Conservation (phyloP, 495 filamentous ascomycete genomes). For the Niebla homalea region DNA sequence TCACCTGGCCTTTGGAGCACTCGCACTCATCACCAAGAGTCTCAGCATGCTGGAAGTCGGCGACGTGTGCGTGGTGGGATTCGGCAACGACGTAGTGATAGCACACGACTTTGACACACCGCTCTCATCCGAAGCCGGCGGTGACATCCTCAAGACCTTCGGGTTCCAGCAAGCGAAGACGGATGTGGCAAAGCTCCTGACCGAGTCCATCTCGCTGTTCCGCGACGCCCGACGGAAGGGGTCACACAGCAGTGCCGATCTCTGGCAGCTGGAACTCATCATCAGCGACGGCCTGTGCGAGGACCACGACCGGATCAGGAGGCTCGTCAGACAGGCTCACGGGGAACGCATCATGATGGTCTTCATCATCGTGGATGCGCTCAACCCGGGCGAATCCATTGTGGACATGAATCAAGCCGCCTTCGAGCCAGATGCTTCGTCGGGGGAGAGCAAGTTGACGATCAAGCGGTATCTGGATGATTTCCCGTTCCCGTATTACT, state of each 20-base stretch:
- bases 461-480: conserved; percentile 84
- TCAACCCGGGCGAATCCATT: conserved; percentile 49
- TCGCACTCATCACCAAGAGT: conserved; percentile 74
- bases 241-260: conserved; percentile 49
- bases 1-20: conserved; percentile 74
- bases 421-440: conserved; percentile 47
- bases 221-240: conserved; percentile 53
- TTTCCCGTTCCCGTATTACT: conserved; percentile 92
- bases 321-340: conserved; percentile 71
- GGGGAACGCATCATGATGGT: conserved; percentile 97
- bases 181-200: conserved; percentile 66
- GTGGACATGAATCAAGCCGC: conserved; percentile 68
- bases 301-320: conserved; percentile 67
- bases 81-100: conserved; percentile 73
- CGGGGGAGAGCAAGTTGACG: conserved; percentile 52
- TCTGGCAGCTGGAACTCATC: conserved; percentile 94
- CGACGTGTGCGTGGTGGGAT: conserved; percentile 76
- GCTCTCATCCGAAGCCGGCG: conserved; percentile 73
- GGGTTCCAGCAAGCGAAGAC: conserved; percentile 73
- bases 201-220: conserved; percentile 67
- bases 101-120: conserved; percentile 80
- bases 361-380: conserved; percentile 86
- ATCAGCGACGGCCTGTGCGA: conserved; percentile 89
- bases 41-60: conserved; percentile 88
- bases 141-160: conserved; percentile 69